Evolutionary conservation across 169 alveolate genomes (phyloP).

Genomic region (Cryptosporidium tyzzeri): DNA sequence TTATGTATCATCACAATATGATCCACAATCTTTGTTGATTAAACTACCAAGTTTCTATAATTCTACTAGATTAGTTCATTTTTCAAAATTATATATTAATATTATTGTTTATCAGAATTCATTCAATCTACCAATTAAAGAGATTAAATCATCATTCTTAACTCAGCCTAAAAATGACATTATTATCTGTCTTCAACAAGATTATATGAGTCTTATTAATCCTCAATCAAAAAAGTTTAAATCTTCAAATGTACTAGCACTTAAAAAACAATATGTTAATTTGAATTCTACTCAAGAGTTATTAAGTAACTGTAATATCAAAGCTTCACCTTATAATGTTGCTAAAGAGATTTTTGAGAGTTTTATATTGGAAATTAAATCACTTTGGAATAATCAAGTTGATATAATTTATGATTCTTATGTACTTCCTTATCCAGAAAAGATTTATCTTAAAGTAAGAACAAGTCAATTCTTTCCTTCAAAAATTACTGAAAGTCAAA

Average conservation of each 20-base stretch:
- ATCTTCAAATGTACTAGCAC: not conserved
- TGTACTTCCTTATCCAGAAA: conserved; percentile 37
- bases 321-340: conserved; percentile 8
- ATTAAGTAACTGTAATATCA: conserved; percentile 1
- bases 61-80: conserved; percentile 27
- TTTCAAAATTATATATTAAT: conserved; percentile 27
- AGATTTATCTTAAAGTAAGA: conserved; percentile 26
- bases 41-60: conserved; percentile 49
- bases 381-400: conserved; percentile 8
- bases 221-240: conserved; percentile 15
- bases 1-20: conserved; percentile 47
- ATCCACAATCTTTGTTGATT: conserved; percentile 65
- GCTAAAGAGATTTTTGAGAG: conserved; percentile 34
- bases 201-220: conserved; percentile 1
- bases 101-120: conserved; percentile 24
- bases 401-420: conserved; percentile 47
- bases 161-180: conserved; percentile 34
- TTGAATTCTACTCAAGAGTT: conserved; percentile 32
- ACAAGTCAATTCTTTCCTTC: conserved; percentile 16
- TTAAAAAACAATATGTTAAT: conserved; percentile 30
- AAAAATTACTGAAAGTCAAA: not conserved
- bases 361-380: conserved; percentile 19
- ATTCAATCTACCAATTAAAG: not conserved
- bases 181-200: conserved; percentile 1
- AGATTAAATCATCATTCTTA: not conserved